Percentiles rank a stretch among this genome's conserved stretches.
phyloP scores from a whole-genome alignment of 2,329 filamentous ascomycete genomes.

The Hirsutella thompsonii region DNA sequence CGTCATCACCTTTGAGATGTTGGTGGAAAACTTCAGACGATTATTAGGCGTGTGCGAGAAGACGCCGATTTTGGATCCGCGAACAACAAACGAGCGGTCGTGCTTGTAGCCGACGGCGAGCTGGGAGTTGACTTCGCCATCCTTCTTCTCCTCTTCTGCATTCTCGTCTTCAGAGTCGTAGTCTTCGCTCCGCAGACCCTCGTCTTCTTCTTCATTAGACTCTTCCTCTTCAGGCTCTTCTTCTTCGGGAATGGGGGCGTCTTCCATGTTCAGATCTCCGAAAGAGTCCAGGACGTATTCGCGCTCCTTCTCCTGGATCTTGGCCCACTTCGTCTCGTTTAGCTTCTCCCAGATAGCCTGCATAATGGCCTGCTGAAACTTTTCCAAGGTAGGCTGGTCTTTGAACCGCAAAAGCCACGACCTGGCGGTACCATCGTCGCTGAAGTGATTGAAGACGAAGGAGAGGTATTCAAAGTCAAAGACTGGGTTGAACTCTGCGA shows the following conservation, averaged over 20 bases:
- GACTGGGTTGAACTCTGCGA: slow-evolving; percentile 89
- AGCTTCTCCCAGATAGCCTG: slow-evolving; percentile 93
- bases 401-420: slow-evolving; percentile 94
- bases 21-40: slow-evolving; percentile 89
- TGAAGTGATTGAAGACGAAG: slow-evolving; percentile 97
- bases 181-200: slow-evolving; percentile 55
- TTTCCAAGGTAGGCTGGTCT: slow-evolving; percentile 66
- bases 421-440: slow-evolving; percentile 75
- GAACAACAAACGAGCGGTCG: slow-evolving; percentile 91
- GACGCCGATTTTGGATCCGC: slow-evolving; percentile 95
- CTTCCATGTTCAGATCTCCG: slow-evolving; percentile 86
- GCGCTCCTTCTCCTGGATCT: slow-evolving; percentile 80
- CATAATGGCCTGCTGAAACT: slow-evolving; percentile 89
- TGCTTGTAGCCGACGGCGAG: slow-evolving; percentile 95
- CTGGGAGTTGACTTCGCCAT: slow-evolving; percentile 80
- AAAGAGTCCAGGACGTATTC: slow-evolving; percentile 95
- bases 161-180: slow-evolving; percentile 59
- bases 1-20: slow-evolving; percentile 90
- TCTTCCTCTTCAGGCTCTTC: slow-evolving; percentile 40
- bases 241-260: slow-evolving; percentile 38
- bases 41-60: slow-evolving; percentile 95
- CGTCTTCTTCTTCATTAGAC: slow-evolving; percentile 49
- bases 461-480: slow-evolving; percentile 99
- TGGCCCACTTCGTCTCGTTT: slow-evolving; percentile 88
- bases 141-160: slow-evolving; percentile 58